A percentile compares a stretch with the other conserved stretches of the same genome.
phyloP scores from a whole-genome alignment of 179 eudicot species.

The Vitellaria paradoxa region DNA sequence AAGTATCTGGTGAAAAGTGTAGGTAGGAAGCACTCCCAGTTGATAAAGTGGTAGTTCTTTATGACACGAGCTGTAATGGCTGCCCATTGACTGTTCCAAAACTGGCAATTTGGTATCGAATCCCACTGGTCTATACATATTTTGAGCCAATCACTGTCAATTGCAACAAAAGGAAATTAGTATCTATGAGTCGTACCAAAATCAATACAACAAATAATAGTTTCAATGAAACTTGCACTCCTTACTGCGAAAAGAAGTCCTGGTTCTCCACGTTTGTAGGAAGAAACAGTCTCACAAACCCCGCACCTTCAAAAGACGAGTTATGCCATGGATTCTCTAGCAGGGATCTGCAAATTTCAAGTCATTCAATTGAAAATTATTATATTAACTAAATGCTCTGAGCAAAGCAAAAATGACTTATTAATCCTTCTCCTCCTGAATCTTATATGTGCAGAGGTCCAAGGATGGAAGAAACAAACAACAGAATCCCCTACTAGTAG shows the following conservation, averaged over 20 bases:
- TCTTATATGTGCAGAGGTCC: no score
- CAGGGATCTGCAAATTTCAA: constrained; percentile 48
- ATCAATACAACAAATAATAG: constrained; percentile 6
- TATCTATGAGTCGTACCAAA: constrained; percentile 6
- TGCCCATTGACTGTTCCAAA: constrained; percentile 98
- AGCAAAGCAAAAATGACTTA: not conserved
- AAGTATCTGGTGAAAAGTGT: constrained; percentile 68
- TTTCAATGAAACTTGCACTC: not conserved
- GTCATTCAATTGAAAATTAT: constrained; percentile 6
- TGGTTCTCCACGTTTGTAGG: constrained; percentile 78
- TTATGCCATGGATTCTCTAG: constrained; percentile 99
- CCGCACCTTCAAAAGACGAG: constrained; percentile 95
- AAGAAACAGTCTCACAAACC: constrained; percentile 86
- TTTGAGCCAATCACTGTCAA: constrained; percentile 67
- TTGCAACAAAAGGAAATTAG: constrained; percentile 20
- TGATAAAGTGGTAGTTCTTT: constrained; percentile 60
- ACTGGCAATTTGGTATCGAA: constrained; percentile 85
- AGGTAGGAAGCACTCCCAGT: constrained; percentile 81
- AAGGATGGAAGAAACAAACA: no score
- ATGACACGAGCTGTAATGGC: constrained; percentile 91
- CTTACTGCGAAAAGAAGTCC: constrained; percentile 85
- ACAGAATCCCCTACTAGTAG: not conserved
- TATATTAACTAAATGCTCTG: not conserved
- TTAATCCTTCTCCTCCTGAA: not conserved
- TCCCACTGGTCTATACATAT: constrained; percentile 64